Evolutionary conservation across 306 rosid genomes (phyloP).

Genomic region (Ziziphus jujuba): DNA sequence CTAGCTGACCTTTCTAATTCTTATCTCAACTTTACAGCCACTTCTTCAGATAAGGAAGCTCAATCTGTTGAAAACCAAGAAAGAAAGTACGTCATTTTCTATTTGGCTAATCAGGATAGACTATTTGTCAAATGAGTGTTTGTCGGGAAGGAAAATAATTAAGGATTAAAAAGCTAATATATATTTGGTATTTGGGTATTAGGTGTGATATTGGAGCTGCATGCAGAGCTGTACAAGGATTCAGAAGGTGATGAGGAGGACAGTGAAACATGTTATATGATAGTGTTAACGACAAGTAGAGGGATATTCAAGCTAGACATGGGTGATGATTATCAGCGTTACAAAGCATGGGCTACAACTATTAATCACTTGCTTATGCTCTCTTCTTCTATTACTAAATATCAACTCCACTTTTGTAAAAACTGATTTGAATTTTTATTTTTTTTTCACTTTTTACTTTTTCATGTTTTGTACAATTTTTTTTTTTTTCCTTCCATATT

Average conservation of each 20-base stretch:
- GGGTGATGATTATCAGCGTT: slow-evolving; percentile 63
- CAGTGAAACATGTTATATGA: slow-evolving; percentile 65
- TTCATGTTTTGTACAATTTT: no score
- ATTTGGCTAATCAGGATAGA: background rate
- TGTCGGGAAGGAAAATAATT: no score
- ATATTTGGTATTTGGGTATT: background rate
- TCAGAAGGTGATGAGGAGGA: slow-evolving; percentile 45
- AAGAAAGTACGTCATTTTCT: slow-evolving; percentile 54
- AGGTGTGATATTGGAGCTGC: slow-evolving; percentile 52
- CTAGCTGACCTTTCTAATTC: background rate
- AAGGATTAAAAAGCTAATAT: background rate
- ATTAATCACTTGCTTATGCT: slow-evolving; percentile 74
- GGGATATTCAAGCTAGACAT: slow-evolving; percentile 88
- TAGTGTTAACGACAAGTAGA: slow-evolving; percentile 65
- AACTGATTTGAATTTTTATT: no score
- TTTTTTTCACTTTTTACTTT: no score
- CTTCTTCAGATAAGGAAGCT: slow-evolving; percentile 70
- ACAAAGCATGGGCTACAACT: slow-evolving; percentile 72
- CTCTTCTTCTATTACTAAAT: slow-evolving; percentile 65
- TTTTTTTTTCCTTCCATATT: no score
- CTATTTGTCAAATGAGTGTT: no score
- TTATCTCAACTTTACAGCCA: slow-evolving; percentile 49
- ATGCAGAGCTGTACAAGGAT: slow-evolving; percentile 72
- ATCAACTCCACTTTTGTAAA: slow-evolving; percentile 23
- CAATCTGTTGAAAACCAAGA: slow-evolving; percentile 54